phyloP scores from a whole-genome alignment of 140 eudicot species.

The Flaveria floridana region DNA sequence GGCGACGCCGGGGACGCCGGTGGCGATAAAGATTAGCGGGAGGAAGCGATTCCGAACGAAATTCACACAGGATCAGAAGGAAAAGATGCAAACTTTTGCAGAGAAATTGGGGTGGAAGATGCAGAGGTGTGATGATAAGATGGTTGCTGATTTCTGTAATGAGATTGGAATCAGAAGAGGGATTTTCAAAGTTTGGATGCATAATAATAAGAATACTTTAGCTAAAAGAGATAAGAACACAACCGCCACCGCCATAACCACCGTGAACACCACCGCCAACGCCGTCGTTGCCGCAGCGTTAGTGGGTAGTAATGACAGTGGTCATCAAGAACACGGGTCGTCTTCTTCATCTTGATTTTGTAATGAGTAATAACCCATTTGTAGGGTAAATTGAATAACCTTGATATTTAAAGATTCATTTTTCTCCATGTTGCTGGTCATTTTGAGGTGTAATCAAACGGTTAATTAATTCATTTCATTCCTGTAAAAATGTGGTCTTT shows the following conservation, averaged over 20 bases:
- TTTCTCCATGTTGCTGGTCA: not conserved
- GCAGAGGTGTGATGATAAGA: constrained; percentile 56
- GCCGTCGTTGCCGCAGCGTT: not conserved
- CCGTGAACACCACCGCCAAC: not conserved
- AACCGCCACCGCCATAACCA: not conserved
- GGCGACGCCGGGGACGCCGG: constrained; percentile 51
- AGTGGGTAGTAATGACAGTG: constrained; percentile 20
- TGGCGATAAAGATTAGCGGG: constrained; percentile 41
- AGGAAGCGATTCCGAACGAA: constrained; percentile 75
- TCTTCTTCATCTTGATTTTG: constrained; percentile 49
- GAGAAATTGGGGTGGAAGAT: constrained; percentile 76
- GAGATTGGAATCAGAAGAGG: constrained; percentile 63
- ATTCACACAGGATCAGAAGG: constrained; percentile 77
- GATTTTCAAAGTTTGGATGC: constrained; percentile 91
- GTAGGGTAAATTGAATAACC: not conserved
- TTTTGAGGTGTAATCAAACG: constrained; percentile 12
- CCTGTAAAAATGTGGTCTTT: not conserved
- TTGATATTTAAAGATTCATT: constrained; percentile 7
- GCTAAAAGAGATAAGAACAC: constrained; percentile 34
- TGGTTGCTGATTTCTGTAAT: constrained; percentile 55
- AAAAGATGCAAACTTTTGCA: constrained; percentile 61
- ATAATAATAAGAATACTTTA: constrained; percentile 71
- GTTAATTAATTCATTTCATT: not conserved
- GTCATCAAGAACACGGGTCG: constrained; percentile 46
- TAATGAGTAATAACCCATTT: not conserved